A percentile compares a stretch with the other conserved stretches of the same genome.
These are phyloP conservation scores for Xylariaceae sp. DNA, from an alignment of 2,329 filamentous ascomycete genomes.

Conservation along the genomic window DNA sequence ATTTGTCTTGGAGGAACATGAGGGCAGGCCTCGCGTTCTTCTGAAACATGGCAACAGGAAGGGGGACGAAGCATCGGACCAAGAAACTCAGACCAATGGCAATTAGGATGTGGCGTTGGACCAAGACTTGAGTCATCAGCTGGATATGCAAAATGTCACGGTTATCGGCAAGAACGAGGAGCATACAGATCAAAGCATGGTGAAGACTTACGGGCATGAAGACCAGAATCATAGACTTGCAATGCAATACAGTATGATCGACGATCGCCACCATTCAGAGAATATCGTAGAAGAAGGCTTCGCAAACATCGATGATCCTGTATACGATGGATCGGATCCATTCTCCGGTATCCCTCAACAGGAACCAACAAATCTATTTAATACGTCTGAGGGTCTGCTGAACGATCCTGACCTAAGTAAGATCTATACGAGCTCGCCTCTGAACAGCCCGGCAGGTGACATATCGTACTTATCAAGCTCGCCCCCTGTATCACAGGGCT, in stretches of 20 bases:
- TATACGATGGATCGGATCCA: slow-evolving; percentile 12
- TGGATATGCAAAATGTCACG: background rate
- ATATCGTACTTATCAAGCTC: background rate
- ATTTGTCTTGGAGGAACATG: background rate
- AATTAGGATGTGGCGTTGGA: slow-evolving; percentile 25
- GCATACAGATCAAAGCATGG: background rate
- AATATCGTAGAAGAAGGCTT: slow-evolving; percentile 17
- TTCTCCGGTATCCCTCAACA: background rate
- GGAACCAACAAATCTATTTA: background rate
- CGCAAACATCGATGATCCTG: slow-evolving; percentile 8
- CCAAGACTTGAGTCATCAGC: background rate
- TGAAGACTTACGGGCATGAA: background rate
- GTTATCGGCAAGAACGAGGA: background rate
- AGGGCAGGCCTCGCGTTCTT: background rate
- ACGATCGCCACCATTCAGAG: slow-evolving; percentile 15
- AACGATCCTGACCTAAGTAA: background rate
- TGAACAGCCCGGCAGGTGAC: background rate
- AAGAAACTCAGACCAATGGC: slow-evolving; percentile 14
- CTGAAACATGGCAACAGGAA: background rate
- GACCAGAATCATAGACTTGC: background rate
- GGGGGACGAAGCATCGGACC: background rate
- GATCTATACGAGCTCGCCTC: background rate
- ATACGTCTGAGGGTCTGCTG: slow-evolving; percentile 21
- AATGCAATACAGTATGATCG: slow-evolving; percentile 1
- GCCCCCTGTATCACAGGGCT: too few species aligned